These are phyloP conservation scores for Herpetospermum pedunculosum DNA, from an alignment of 306 rosid genomes.

Conservation along the genomic window DNA sequence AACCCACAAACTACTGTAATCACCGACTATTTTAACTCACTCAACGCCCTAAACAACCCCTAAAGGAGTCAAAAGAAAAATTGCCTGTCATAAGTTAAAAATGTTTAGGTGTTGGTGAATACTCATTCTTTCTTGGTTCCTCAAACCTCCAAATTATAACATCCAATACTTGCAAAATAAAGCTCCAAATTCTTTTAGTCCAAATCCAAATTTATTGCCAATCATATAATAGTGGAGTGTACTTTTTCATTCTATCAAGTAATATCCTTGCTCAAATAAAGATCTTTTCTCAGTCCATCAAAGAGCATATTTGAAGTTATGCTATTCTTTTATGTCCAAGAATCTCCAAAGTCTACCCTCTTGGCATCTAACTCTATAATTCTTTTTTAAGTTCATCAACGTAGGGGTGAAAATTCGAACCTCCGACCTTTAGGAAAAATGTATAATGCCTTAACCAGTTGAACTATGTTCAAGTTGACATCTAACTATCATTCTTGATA, in stretches of 20 bases:
- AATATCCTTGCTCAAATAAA: background rate
- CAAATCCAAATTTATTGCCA: background rate
- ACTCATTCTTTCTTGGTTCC: background rate
- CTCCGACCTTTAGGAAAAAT: background rate
- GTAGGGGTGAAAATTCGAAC: background rate
- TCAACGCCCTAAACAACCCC: no score
- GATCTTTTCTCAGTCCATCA: background rate
- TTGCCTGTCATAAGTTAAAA: background rate
- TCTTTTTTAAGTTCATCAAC: background rate
- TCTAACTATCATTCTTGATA: background rate
- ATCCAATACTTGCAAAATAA: background rate
- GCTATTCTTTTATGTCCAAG: background rate
- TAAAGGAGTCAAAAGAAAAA: background rate
- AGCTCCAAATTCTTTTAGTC: background rate
- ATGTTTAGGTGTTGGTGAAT: background rate
- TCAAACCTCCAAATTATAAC: background rate
- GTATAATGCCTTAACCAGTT: background rate
- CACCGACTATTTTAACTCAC: no score
- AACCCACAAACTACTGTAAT: no score
- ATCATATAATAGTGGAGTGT: background rate
- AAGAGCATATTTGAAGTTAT: background rate
- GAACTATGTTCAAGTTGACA: no score
- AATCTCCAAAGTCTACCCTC: background rate
- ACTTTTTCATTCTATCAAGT: background rate
- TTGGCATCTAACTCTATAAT: background rate